Evolutionary conservation across 1,284 basidiomycete species (phyloP).

Genomic region (Taiwanofungus camphoratus): DNA sequence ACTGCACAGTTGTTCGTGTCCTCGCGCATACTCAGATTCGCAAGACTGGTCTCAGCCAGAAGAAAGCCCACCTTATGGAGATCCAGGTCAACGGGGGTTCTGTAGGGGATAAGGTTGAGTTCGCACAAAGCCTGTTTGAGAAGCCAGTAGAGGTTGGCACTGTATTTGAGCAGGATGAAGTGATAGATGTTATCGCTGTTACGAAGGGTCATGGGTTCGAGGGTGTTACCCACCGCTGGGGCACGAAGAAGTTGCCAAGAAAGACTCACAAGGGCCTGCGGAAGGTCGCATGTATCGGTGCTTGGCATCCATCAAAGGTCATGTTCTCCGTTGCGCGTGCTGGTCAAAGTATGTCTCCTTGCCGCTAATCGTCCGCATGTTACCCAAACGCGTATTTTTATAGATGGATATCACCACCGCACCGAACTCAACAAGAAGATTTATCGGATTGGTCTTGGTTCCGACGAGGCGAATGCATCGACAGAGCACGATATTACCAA

Average conservation of each 20-base stretch:
- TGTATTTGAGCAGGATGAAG: slow-evolving; percentile 97
- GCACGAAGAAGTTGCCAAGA: slow-evolving; percentile 96
- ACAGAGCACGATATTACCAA: slow-evolving; percentile 92
- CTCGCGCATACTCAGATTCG: slow-evolving; percentile 98
- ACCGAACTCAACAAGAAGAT: slow-evolving; percentile 99
- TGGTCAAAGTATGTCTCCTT: slow-evolving; percentile 80
- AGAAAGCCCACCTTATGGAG: slow-evolving; percentile 99
- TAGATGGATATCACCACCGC: slow-evolving; percentile 98
- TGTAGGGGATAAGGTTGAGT: slow-evolving; percentile 97
- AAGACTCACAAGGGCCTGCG: slow-evolving; percentile 99
- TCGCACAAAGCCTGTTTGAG: slow-evolving; percentile 93
- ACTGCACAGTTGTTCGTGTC: slow-evolving; percentile 99
- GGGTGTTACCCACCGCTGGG: slow-evolving; percentile 99
- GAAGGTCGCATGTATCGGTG: slow-evolving; percentile 99
- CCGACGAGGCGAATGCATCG: slow-evolving; percentile 81
- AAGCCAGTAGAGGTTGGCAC: slow-evolving; percentile 86
- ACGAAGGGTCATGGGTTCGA: slow-evolving; percentile 99
- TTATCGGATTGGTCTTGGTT: slow-evolving; percentile 89
- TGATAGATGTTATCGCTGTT: slow-evolving; percentile 95
- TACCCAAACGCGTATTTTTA: slow-evolving; percentile 8
- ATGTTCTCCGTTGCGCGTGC: slow-evolving; percentile 99
- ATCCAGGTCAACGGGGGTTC: slow-evolving; percentile 99
- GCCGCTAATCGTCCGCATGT: background rate
- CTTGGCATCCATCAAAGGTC: slow-evolving; percentile 98
- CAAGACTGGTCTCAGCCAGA: slow-evolving; percentile 97